These are phyloP conservation scores for Tubosaeta brunneosetosa DNA, from an alignment of 768 basidiomycete species.

Conservation along the genomic window DNA sequence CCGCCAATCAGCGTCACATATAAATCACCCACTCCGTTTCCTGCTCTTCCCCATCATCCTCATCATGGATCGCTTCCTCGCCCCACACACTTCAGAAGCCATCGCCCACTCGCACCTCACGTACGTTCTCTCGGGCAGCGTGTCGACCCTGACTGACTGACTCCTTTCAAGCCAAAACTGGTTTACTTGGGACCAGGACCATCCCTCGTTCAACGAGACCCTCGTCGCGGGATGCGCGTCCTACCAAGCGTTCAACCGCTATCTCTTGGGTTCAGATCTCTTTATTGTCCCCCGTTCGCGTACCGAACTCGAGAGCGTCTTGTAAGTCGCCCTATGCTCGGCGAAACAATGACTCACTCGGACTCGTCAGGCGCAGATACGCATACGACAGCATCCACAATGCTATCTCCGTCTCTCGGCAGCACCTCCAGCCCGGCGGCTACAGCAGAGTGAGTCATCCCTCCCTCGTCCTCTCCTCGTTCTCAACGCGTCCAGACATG, in stretches of 20 bases:
- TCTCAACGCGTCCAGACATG: constrained; percentile 48
- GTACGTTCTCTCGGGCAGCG: constrained; percentile 36
- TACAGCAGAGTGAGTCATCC: constrained; percentile 45
- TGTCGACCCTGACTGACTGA: constrained; percentile 8
- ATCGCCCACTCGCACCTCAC: constrained; percentile 62
- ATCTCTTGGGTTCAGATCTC: constrained; percentile 64
- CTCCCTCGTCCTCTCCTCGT: not conserved
- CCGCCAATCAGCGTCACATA: constrained; percentile 1
- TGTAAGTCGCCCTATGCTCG: constrained; percentile 42
- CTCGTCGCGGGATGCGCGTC: constrained; percentile 76
- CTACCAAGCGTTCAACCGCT: constrained; percentile 74
- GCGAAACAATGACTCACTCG: constrained; percentile 3
- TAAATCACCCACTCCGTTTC: not conserved
- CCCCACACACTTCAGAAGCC: constrained; percentile 72
- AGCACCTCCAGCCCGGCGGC: constrained; percentile 52
- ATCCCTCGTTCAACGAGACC: constrained; percentile 65
- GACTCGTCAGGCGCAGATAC: constrained; percentile 56
- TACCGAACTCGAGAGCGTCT: constrained; percentile 62
- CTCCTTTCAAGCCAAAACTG: constrained; percentile 53
- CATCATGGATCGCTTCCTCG: constrained; percentile 65
- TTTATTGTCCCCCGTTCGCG: constrained; percentile 64
- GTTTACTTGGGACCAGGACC: constrained; percentile 65
- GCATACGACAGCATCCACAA: constrained; percentile 81
- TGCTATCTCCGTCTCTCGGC: constrained; percentile 64
- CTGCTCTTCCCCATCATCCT: not conserved